Evolutionary conservation across 371 early-diverging fungal genomes (phyloP).

Genomic region (Apophysomyces trapeziformis): DNA sequence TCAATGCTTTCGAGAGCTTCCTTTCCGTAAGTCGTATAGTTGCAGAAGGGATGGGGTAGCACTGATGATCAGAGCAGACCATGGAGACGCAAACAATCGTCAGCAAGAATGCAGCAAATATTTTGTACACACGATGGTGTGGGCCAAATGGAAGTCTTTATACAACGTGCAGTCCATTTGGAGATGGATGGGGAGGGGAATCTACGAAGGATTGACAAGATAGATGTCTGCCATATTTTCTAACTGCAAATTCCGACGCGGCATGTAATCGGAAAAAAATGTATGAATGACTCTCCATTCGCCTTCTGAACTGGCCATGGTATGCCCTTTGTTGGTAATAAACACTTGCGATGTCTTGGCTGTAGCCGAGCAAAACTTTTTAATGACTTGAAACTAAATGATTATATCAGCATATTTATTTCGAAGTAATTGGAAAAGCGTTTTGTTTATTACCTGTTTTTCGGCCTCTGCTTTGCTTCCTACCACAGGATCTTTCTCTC

Average conservation of each 20-base stretch:
- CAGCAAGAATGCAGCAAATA: constrained; percentile 57
- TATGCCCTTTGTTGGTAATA: constrained; percentile 51
- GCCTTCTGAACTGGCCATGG: constrained; percentile 54
- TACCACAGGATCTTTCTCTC: constrained; percentile 53
- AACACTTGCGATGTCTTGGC: constrained; percentile 41
- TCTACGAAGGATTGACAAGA: constrained; percentile 37
- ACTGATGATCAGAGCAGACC: constrained; percentile 36
- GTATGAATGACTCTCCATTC: constrained; percentile 62
- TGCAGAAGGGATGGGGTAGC: not conserved
- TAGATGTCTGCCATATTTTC: constrained; percentile 61
- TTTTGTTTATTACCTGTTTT: constrained; percentile 39
- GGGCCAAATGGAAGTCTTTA: constrained; percentile 8
- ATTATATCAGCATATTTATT: no score
- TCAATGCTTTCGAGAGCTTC: constrained; percentile 64
- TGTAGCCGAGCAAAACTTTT: constrained; percentile 37
- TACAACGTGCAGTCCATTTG: constrained; percentile 35
- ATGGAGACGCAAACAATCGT: constrained; percentile 72
- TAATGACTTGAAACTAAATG: constrained; percentile 35
- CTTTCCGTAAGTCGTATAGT: constrained; percentile 53
- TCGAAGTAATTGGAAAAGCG: no score
- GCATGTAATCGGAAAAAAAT: constrained; percentile 57
- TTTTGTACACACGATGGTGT: constrained; percentile 58
- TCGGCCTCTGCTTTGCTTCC: constrained; percentile 42
- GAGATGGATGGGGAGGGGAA: constrained; percentile 48
- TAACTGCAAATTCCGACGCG: constrained; percentile 45